Conservation (phyloP, 805 yeast genomes). For the Starmerella powellii region DNA sequence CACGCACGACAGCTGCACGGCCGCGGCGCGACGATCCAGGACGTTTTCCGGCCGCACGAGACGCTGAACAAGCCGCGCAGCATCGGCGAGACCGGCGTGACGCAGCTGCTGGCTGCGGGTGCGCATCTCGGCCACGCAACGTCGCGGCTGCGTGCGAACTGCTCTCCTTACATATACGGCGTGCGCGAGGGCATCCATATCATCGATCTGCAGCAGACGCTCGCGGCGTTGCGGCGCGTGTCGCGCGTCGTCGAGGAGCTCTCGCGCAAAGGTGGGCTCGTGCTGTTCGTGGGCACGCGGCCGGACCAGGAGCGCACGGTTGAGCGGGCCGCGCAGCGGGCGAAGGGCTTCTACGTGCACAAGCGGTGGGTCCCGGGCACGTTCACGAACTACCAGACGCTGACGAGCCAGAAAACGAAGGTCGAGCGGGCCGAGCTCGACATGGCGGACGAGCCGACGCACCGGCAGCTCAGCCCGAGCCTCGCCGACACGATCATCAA, state of each 20-base stretch:
- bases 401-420: slow-evolving; percentile 41
- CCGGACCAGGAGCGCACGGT: slow-evolving; percentile 65
- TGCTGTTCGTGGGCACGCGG: slow-evolving; percentile 74
- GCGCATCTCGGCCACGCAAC: slow-evolving; percentile 92
- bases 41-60: slow-evolving; percentile 58
- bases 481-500: slow-evolving; percentile 45
- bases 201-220: slow-evolving; percentile 78
- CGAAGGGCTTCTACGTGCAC: slow-evolving; percentile 69
- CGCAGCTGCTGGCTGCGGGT: slow-evolving; percentile 76
- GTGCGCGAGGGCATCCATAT: slow-evolving; percentile 82
- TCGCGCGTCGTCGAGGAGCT: slow-evolving; percentile 74
- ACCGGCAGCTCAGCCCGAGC: slow-evolving; percentile 40
- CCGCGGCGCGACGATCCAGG: slow-evolving; percentile 52
- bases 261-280: slow-evolving; percentile 70
- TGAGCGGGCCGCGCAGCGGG: slow-evolving; percentile 64
- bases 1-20: slow-evolving; percentile 43
- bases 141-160: slow-evolving; percentile 52
- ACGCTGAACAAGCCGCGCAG: slow-evolving; percentile 47
- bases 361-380: slow-evolving; percentile 93
- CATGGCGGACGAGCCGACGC: slow-evolving; percentile 55
- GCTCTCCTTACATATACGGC: slow-evolving; percentile 80
- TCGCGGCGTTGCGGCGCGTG: slow-evolving; percentile 64
- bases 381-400: slow-evolving; percentile 68
- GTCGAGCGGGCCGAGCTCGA: slow-evolving; percentile 54
- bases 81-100: slow-evolving; percentile 47